A percentile compares a stretch with the other conserved stretches of the same genome.
phyloP scores from a whole-genome alignment of 495 filamentous ascomycete species.

The Xylaria nigripes region DNA sequence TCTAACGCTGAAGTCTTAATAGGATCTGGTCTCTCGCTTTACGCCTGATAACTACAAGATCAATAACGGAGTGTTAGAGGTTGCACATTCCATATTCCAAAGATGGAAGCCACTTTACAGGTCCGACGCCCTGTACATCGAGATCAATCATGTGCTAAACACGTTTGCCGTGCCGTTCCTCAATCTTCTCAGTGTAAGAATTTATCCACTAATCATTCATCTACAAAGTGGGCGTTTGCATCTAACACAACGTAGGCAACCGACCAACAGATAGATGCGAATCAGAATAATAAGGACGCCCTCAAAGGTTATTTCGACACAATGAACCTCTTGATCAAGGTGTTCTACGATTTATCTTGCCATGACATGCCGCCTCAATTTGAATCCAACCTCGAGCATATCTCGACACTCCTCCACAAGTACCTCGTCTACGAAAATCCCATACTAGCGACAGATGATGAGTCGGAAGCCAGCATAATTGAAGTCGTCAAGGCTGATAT shows the following conservation, averaged over 20 bases:
- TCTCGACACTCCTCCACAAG: slow-evolving; percentile 77
- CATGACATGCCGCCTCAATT: slow-evolving; percentile 94
- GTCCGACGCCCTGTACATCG: slow-evolving; percentile 81
- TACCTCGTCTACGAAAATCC: slow-evolving; percentile 86
- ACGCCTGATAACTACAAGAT: slow-evolving; percentile 64
- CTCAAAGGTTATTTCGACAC: slow-evolving; percentile 71
- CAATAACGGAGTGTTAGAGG: slow-evolving; percentile 91
- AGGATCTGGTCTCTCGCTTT: slow-evolving; percentile 81
- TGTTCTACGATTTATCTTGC: slow-evolving; percentile 91
- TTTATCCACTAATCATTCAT: background rate
- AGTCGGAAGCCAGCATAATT: slow-evolving; percentile 72
- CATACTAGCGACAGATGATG: slow-evolving; percentile 71
- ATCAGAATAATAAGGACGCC: slow-evolving; percentile 61
- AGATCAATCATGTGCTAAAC: slow-evolving; percentile 86
- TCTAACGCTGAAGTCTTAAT: background rate
- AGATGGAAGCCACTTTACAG: slow-evolving; percentile 89
- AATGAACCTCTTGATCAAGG: slow-evolving; percentile 76
- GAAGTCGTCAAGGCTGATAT: slow-evolving; percentile 87
- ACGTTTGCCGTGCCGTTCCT: slow-evolving; percentile 80
- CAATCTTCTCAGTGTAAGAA: slow-evolving; percentile 58
- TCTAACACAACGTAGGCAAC: slow-evolving; percentile 48
- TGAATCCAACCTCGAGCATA: slow-evolving; percentile 68
- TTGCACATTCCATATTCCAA: slow-evolving; percentile 96
- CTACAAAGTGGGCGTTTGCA: background rate
- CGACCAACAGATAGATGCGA: slow-evolving; percentile 67